These are phyloP conservation scores for Picochlorum sp. DNA, from an alignment of 139 green algal species.

Conservation along the genomic window DNA sequence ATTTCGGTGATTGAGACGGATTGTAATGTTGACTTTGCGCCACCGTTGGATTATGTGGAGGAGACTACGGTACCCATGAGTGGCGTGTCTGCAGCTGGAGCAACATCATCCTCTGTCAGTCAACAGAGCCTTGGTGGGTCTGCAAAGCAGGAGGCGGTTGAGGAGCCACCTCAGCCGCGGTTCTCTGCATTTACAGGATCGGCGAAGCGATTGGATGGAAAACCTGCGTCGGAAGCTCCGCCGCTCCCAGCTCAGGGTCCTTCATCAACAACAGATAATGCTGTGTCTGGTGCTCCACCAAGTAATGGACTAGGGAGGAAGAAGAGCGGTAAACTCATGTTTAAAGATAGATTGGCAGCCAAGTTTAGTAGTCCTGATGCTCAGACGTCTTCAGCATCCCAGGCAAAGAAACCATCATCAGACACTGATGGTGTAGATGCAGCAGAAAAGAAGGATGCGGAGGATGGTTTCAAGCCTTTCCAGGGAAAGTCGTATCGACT, in stretches of 20 bases:
- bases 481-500: slow-evolving; percentile 9
- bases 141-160: slow-evolving; percentile 12
- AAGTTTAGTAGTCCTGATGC: slow-evolving; percentile 12
- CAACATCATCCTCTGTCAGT: not conserved
- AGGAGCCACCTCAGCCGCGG: slow-evolving; percentile 37
- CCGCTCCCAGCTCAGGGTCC: too few species aligned
- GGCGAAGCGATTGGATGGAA: slow-evolving; percentile 71
- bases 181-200: slow-evolving; percentile 75
- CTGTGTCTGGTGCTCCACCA: not conserved
- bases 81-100: not conserved
- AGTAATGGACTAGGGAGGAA: not conserved
- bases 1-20: slow-evolving; percentile 98
- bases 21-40: slow-evolving; percentile 93
- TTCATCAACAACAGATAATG: too few species aligned
- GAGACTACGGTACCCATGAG: slow-evolving; percentile 28
- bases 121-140: not conserved
- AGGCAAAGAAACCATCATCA: not conserved
- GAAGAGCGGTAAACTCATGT: slow-evolving; percentile 25
- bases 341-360: slow-evolving; percentile 23
- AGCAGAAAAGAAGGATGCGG: not conserved
- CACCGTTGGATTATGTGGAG: slow-evolving; percentile 94
- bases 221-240: slow-evolving; percentile 25
- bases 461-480: slow-evolving; percentile 14
- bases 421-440: not conserved
- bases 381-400: not conserved